phyloP scores from a whole-genome alignment of 208 protist species.

The Crithidia brevicula region DNA sequence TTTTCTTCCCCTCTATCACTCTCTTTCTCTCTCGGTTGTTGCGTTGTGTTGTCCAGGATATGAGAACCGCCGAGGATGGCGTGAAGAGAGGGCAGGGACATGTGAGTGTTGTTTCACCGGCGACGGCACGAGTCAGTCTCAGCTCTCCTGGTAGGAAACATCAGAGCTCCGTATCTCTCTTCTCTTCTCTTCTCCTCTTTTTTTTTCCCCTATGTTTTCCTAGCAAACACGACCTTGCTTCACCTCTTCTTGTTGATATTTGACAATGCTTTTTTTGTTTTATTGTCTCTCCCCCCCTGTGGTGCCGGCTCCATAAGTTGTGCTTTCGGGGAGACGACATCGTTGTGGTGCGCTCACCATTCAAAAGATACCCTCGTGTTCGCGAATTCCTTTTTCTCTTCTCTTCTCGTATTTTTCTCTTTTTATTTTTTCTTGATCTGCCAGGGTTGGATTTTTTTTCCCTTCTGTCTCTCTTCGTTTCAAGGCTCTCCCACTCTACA shows the following conservation, averaged over 20 bases:
- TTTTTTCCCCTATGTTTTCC: neutral
- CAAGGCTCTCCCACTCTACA: neutral
- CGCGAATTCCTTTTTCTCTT: neutral
- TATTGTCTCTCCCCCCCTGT: neutral
- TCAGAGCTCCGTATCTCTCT: slow-evolving; percentile 4
- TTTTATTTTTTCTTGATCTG: neutral
- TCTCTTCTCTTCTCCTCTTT: slow-evolving; percentile 23
- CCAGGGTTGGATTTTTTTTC: neutral
- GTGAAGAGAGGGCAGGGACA: no score
- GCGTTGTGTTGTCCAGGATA: no score
- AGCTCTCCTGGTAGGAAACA: neutral
- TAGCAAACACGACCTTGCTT: no score
- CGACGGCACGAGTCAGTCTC: neutral
- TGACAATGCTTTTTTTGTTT: slow-evolving; percentile 20
- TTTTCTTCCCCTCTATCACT: no score
- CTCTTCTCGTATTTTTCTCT: neutral
- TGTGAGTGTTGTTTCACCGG: neutral
- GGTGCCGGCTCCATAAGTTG: neutral
- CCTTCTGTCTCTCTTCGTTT: neutral
- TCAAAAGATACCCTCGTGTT: slow-evolving; percentile 12
- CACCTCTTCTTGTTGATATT: no score
- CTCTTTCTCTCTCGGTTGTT: no score
- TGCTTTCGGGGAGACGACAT: slow-evolving; percentile 4
- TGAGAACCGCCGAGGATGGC: neutral
- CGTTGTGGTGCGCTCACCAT: neutral